Evolutionary conservation across 148 eudicot genomes (phyloP), one percentile per base, ranked within the genome.

Genomic region (Camellia lanceoleosa): DNA sequence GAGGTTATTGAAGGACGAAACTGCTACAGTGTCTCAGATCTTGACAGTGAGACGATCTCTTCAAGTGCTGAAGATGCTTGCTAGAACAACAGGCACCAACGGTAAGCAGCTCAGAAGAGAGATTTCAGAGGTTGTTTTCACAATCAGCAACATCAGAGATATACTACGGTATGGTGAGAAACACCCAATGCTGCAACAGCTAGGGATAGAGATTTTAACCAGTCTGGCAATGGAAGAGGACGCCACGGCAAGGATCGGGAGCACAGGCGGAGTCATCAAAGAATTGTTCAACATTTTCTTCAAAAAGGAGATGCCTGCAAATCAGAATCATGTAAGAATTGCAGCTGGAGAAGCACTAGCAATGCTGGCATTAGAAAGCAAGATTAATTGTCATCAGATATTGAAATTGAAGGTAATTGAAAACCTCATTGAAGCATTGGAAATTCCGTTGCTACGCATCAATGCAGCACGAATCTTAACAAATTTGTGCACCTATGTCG

Each of bases 291-390:
- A 84, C 47, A 88, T 94, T n/a, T 92, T 91, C 85, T 89, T 92
- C 60, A 80, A 80, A 65, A 68, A 76, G 43, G 83, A 74, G n/a
- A 80, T 82, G 43, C 66, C 83, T 2, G 80, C 73, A 54, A 76
- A 81, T 55, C 77, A 85, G 3, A 77, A 80, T 15, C 72, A 82
- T 64, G 93, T 94, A 6, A 91, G 88, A 49, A 87, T 65, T n/a
- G 91, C 90, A 61, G 91, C 95, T 41, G 97, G 97, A 43, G 97
- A 94, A 81, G 97, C 95, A 18, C 46, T 94, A 46, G 86, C 88
- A 46, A 92, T 94, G 98, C 77, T 94, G 76, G 91, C 88, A 43
- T 58, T 89, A 63, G 91, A 88, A 68, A 94, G 98, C 82, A 80
- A 79, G 80, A 76, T 69, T 9, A 91, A 86, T 30, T 89, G 97